Evolutionary conservation across 1,284 basidiomycete species (phyloP).

Genomic region (Somion occarium): DNA sequence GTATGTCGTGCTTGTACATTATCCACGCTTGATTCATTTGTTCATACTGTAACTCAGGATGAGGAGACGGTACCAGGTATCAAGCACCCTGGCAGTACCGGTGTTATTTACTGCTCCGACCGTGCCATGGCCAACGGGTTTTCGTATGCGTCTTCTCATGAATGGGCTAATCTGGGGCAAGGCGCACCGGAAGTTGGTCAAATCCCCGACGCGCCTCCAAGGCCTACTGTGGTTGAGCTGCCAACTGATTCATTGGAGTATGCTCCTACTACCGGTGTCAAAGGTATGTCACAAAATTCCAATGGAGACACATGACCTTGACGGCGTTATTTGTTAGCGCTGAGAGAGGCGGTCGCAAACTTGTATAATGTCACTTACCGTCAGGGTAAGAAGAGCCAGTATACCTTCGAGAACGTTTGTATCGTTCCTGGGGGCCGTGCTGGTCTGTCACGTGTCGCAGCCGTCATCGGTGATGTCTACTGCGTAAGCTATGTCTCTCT

Average conservation of each 20-base stretch:
- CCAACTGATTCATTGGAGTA: conserved; percentile 84
- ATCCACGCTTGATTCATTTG: too few relatives aligned
- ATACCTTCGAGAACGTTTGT: conserved; percentile 88
- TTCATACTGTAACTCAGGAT: conserved; percentile 38
- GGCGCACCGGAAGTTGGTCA: conserved; percentile 88
- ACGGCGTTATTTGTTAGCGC: conserved; percentile 15
- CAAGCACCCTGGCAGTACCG: conserved; percentile 70
- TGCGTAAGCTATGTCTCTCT: conserved; percentile 39
- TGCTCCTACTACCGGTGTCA: conserved; percentile 89
- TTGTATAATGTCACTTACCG: conserved; percentile 89
- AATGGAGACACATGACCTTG: conserved; percentile 7
- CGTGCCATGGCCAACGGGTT: conserved; percentile 88
- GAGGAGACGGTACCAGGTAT: conserved; percentile 84
- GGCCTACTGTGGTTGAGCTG: conserved; percentile 60
- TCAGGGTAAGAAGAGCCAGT: conserved; percentile 73
- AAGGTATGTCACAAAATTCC: conserved; percentile 40
- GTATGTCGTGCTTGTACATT: conserved; percentile 33
- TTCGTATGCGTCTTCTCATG: conserved; percentile 68
- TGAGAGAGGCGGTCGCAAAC: conserved; percentile 76
- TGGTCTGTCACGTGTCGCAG: conserved; percentile 86
- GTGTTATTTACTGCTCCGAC: conserved; percentile 86
- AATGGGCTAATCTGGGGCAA: conserved; percentile 85
- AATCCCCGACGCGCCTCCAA: conserved; percentile 69
- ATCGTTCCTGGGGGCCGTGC: conserved; percentile 89
- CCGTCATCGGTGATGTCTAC: conserved; percentile 84